Base-by-base conservation (phyloP, 2,329 filamentous ascomycete genomes). In the Pseudovirgaria hyperparasitica region DNA sequence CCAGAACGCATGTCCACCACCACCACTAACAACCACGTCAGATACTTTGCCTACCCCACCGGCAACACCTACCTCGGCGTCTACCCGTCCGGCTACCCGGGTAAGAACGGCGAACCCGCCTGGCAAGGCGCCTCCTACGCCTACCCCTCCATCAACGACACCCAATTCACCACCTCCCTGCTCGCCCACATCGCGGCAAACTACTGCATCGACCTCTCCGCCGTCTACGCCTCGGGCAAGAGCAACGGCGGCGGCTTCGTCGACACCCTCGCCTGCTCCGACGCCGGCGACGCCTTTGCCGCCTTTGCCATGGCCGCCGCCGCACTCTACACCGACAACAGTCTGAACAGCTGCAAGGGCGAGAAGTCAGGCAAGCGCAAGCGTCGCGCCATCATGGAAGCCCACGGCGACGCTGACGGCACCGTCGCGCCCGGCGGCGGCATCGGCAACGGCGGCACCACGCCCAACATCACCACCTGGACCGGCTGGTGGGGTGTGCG, bases 231-330 rank as follows among this genome's bases (percentile, higher is more conserved):
- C 9, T 52, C 54, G 2, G 63, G 62, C 23, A 70, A 72, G 37
- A 70, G 56, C 37, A 70, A 72, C 25, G 68, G 66, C 5, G 70
- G 63, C 2, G 67, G 59, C 8, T 62, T 64, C 22, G 58, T 63
- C 14, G 58, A 58, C 3, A 57, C 55, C 13, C 38, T 56, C 2
- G 63, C 65, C 4, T 70, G 63, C 42, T 50, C 61, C 17, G 39
- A 54, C 3, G 45, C 45, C 6, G 48, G 55, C 4, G 58, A 57
- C 4, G 40, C 39, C 4, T 60, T 69, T 27, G 63, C 64, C 5
- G 64, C 63, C 1, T 68, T 69, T 35, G 63, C 60, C 1, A 51
- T 59, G 6, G 58, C 60, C 6, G 56, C 60, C 2, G 62, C 58
- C 5, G 64, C 61, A 4, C 58, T 55, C 23, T 67, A 68, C 36